phyloP scores from a whole-genome alignment of 169 alveolate genomes.

The Cryptosporidium andersoni region DNA sequence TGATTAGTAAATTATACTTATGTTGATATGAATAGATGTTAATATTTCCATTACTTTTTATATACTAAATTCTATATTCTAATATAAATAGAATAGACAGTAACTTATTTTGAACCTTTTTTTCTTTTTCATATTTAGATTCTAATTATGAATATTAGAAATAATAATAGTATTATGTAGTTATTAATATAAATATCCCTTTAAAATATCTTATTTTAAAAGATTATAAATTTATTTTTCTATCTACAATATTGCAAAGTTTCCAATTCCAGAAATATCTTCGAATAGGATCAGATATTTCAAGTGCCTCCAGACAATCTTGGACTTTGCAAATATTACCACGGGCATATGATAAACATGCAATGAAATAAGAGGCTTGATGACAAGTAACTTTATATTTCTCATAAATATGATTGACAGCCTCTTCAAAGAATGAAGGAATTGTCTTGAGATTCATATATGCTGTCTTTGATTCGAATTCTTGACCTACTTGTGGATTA shows the following conservation, averaged over 20 bases:
- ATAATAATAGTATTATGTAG: neutral
- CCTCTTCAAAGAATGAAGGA: slow-evolving; percentile 10
- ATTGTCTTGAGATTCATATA: slow-evolving; percentile 8
- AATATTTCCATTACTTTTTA: too few species aligned
- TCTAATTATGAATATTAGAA: neutral
- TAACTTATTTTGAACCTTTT: neutral
- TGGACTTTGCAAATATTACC: slow-evolving; percentile 6
- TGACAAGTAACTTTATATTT: slow-evolving; percentile 17
- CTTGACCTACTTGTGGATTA: slow-evolving; percentile 9
- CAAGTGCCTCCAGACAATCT: neutral
- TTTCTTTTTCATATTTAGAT: neutral
- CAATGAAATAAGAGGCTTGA: slow-evolving; percentile 48
- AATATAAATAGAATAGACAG: too few species aligned
- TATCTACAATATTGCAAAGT: neutral
- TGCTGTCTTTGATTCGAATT: neutral
- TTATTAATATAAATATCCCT: neutral
- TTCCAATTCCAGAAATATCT: slow-evolving; percentile 57
- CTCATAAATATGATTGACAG: slow-evolving; percentile 1
- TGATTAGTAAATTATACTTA: too few species aligned
- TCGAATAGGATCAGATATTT: slow-evolving; percentile 33
- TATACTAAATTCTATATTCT: too few species aligned
- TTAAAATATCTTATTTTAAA: neutral
- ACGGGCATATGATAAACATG: slow-evolving; percentile 42
- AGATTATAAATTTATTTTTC: neutral
- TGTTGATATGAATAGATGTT: too few species aligned